Evolutionary conservation across 2,329 filamentous ascomycete genomes (phyloP).

Genomic region (Aaosphaeria arxii): DNA sequence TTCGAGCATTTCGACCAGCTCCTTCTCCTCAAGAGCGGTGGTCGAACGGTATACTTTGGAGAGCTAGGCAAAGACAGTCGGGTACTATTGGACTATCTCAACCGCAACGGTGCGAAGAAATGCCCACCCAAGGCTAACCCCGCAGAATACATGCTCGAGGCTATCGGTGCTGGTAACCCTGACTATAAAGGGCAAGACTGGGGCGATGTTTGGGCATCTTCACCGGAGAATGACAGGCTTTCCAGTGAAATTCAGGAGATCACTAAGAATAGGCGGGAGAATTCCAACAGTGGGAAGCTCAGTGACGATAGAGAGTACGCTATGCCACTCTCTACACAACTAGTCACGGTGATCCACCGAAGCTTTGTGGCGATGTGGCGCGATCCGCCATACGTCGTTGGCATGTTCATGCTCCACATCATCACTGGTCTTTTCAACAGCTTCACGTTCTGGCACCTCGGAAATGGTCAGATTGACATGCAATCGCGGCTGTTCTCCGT

Average conservation of each 20-base stretch:
- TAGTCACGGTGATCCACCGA: constrained; percentile 40
- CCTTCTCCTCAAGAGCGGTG: constrained; percentile 62
- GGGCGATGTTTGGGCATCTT: constrained; percentile 45
- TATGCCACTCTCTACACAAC: constrained; percentile 42
- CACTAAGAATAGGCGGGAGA: constrained; percentile 30
- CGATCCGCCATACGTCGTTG: constrained; percentile 65
- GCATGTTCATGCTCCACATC: constrained; percentile 59
- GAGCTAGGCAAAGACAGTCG: constrained; percentile 47
- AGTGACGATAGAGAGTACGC: constrained; percentile 46
- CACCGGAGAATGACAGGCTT: constrained; percentile 36
- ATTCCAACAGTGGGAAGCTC: constrained; percentile 29
- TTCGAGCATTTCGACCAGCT: constrained; percentile 67
- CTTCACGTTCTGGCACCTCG: constrained; percentile 49
- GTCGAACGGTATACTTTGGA: constrained; percentile 66
- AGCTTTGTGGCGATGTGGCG: constrained; percentile 62
- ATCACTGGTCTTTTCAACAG: constrained; percentile 48
- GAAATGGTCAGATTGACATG: constrained; percentile 40
- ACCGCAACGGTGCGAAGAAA: constrained; percentile 50
- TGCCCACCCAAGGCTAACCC: constrained; percentile 54
- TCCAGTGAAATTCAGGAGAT: constrained; percentile 42
- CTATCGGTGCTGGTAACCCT: constrained; percentile 42
- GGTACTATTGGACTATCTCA: constrained; percentile 49
- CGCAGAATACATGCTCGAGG: constrained; percentile 53
- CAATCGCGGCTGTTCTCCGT: constrained; percentile 68
- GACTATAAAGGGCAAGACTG: constrained; percentile 45